Percentiles rank a stretch among this genome's conserved stretches.
Evolutionary conservation across 176 grass and related monocot species (phyloP).

Genomic region (Pontederia paniculata): DNA sequence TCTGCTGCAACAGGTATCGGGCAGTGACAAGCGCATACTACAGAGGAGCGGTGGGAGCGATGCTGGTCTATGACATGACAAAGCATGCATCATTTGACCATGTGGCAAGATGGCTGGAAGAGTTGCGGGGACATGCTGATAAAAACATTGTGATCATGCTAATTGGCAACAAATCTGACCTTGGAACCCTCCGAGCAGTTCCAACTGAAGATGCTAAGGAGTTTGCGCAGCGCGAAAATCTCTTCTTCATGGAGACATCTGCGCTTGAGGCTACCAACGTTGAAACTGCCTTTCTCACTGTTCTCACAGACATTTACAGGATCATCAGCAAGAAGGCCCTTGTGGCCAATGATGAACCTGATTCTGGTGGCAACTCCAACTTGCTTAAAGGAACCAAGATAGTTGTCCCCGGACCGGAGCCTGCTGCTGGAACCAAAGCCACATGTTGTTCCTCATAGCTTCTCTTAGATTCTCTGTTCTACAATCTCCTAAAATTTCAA

Average conservation of each 20-base stretch:
- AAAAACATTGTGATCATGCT: slow-evolving; percentile 8
- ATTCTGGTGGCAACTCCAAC: neutral
- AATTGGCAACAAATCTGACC: slow-evolving; percentile 2
- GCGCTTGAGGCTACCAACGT: slow-evolving; percentile 5
- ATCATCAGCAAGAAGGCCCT: slow-evolving; percentile 4
- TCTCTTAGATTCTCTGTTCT: too few relatives aligned
- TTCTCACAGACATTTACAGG: neutral
- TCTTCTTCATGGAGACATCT: slow-evolving; percentile 9
- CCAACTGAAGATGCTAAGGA: slow-evolving; percentile 2
- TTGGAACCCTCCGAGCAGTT: slow-evolving; percentile 7
- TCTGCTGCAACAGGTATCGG: neutral
- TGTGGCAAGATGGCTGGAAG: slow-evolving; percentile 8
- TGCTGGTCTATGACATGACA: slow-evolving; percentile 3
- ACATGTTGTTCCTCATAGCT: neutral
- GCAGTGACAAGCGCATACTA: slow-evolving; percentile 8
- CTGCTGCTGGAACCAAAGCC: neutral
- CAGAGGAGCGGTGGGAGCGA: slow-evolving; percentile 2
- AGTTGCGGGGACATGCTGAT: neutral
- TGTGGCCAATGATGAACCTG: neutral
- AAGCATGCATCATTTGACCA: slow-evolving; percentile 4
- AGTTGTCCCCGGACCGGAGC: neutral
- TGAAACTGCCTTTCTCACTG: neutral
- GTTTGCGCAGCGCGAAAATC: slow-evolving; percentile 5
- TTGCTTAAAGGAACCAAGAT: slow-evolving; percentile 1
- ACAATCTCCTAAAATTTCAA: too few relatives aligned